phyloP scores from a whole-genome alignment of 2,329 filamentous ascomycete genomes.

The Drechslera avenae region DNA sequence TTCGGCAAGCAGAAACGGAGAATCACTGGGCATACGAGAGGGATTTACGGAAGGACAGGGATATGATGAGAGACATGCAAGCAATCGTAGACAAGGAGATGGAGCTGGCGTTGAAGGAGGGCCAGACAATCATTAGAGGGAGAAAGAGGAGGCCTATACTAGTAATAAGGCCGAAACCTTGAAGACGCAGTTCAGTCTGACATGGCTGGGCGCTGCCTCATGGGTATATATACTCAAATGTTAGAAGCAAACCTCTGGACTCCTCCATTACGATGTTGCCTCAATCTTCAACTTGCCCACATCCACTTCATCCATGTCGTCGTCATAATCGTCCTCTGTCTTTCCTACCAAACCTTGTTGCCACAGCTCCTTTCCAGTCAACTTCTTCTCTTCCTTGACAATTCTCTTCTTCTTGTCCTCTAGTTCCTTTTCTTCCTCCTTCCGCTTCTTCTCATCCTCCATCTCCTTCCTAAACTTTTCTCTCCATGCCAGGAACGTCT shows the following conservation, averaged over 20 bases:
- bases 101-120: conserved; percentile 50
- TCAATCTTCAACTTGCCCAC: conserved; percentile 51
- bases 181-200: background rate
- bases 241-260: background rate
- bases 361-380: conserved; percentile 64
- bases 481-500: conserved; percentile 84
- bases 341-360: conserved; percentile 63
- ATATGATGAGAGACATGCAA: conserved; percentile 51
- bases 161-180: conserved; percentile 20
- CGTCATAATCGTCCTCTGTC: conserved; percentile 68
- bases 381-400: conserved; percentile 77
- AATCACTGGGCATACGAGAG: conserved; percentile 25
- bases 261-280: conserved; percentile 44
- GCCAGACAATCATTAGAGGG: conserved; percentile 35
- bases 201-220: background rate
- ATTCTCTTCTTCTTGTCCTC: conserved; percentile 59
- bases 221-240: conserved; percentile 30
- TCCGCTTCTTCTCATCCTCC: conserved; percentile 67
- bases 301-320: conserved; percentile 60
- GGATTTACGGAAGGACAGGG: conserved; percentile 34
- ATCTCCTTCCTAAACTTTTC: conserved; percentile 78
- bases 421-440: conserved; percentile 73
- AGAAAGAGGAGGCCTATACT: conserved; percentile 31
- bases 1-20: conserved; percentile 23
- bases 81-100: conserved; percentile 56